A percentile compares a stretch with the other conserved stretches of the same genome.
These are phyloP conservation scores for Fraxinus nigra DNA, from an alignment of 305 asterid genomes.

Conservation along the genomic window DNA sequence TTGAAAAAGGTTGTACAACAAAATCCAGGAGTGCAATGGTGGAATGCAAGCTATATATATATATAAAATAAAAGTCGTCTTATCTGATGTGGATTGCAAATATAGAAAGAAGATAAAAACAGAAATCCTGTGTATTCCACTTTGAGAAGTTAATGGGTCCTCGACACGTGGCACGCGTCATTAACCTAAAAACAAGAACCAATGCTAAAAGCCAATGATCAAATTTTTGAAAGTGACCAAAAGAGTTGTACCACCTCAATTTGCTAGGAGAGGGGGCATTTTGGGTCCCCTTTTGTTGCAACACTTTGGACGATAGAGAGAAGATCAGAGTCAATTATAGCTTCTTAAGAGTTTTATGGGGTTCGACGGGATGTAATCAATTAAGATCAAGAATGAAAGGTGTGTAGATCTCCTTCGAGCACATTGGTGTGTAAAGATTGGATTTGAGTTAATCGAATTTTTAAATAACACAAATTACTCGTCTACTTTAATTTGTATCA, in stretches of 20 bases:
- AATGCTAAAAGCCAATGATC: background rate
- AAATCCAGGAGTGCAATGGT: background rate
- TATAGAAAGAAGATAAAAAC: background rate
- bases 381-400: background rate
- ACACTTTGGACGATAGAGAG: background rate
- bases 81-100: background rate
- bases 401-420: background rate
- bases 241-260: background rate
- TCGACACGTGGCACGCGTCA: background rate
- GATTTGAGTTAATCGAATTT: background rate
- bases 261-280: background rate
- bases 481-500: background rate
- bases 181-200: background rate
- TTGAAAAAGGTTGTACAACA: background rate
- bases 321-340: background rate
- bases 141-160: background rate
- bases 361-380: background rate
- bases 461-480: background rate
- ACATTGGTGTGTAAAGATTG: background rate
- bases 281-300: background rate
- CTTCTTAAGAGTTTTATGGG: background rate
- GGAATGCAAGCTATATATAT: background rate
- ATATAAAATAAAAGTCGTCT: background rate
- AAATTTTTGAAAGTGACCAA: background rate
- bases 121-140: constrained; percentile 1